Conservation (phyloP, 1,139 yeast species). For the Geotrichum bryndzae region DNA sequence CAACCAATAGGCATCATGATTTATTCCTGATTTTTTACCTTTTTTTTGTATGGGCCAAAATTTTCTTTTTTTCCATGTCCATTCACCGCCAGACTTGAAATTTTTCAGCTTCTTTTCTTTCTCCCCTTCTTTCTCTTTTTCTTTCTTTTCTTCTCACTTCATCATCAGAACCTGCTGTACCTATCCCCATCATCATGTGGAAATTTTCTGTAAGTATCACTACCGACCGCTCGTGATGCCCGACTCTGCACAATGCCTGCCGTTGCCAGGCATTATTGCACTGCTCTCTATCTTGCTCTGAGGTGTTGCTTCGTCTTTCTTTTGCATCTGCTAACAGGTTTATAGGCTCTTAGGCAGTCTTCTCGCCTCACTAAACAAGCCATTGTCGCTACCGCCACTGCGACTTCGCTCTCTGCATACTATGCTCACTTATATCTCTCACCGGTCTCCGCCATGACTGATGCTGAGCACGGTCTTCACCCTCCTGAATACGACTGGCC, state of each 20-base stretch:
- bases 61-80: neutral
- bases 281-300: too few relatives aligned
- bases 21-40: neutral
- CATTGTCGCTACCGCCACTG: constrained; percentile 30
- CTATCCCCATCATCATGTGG: constrained; percentile 12
- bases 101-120: constrained; percentile 2
- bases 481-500: constrained; percentile 93
- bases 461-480: constrained; percentile 98
- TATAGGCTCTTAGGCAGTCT: constrained; percentile 26
- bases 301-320: too few relatives aligned
- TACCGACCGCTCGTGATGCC: too few relatives aligned
- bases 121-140: neutral
- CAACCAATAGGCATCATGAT: neutral
- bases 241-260: too few relatives aligned
- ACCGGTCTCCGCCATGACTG: constrained; percentile 90
- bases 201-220: constrained; percentile 14
- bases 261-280: too few relatives aligned
- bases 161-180: neutral
- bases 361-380: constrained; percentile 33
- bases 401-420: constrained; percentile 32
- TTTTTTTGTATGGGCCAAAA: constrained; percentile 3
- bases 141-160: neutral
- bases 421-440: constrained; percentile 30
- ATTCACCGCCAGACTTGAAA: neutral
- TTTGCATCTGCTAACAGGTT: neutral